These are phyloP conservation scores for Neotropicomus parvogracilis DNA, from an alignment of 1,284 basidiomycete genomes.

Conservation along the genomic window DNA sequence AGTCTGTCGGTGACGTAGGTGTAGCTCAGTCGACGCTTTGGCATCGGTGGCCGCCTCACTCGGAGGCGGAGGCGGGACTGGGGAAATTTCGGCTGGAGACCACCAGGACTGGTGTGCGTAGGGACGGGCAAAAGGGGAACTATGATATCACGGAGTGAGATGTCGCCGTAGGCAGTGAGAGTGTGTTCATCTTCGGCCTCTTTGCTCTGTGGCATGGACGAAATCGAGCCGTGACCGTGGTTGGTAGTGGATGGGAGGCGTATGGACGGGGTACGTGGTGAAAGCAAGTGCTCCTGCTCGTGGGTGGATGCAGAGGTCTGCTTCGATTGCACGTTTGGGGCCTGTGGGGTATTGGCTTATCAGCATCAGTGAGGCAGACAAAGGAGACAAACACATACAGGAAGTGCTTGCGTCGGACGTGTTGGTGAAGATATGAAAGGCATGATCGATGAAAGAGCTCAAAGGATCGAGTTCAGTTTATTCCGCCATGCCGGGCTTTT, in stretches of 20 bases:
- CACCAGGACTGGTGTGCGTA: not conserved
- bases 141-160: slow-evolving; percentile 20
- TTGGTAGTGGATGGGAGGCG: not conserved
- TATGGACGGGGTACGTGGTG: not conserved
- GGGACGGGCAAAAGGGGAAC: slow-evolving; percentile 4
- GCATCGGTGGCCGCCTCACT: slow-evolving; percentile 27
- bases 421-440: not conserved
- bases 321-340: not conserved
- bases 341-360: not conserved
- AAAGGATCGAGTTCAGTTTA: not conserved
- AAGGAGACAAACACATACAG: slow-evolving; percentile 6
- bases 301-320: not conserved
- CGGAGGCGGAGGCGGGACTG: slow-evolving; percentile 25
- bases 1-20: slow-evolving; percentile 7
- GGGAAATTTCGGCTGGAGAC: not conserved
- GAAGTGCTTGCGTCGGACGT: slow-evolving; percentile 2
- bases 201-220: not conserved
- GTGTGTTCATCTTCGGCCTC: slow-evolving; percentile 29
- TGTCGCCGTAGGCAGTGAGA: slow-evolving; percentile 28
- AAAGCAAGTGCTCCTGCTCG: not conserved
- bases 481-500: slow-evolving; percentile 8
- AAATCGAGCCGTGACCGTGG: not conserved
- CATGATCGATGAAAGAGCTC: slow-evolving; percentile 12
- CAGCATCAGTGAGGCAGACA: not conserved
- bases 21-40: slow-evolving; percentile 19